A percentile compares a stretch with the other conserved stretches of the same genome.
phyloP scores from a whole-genome alignment of 805 yeast genomes.

The Suhomyces faveliae region DNA sequence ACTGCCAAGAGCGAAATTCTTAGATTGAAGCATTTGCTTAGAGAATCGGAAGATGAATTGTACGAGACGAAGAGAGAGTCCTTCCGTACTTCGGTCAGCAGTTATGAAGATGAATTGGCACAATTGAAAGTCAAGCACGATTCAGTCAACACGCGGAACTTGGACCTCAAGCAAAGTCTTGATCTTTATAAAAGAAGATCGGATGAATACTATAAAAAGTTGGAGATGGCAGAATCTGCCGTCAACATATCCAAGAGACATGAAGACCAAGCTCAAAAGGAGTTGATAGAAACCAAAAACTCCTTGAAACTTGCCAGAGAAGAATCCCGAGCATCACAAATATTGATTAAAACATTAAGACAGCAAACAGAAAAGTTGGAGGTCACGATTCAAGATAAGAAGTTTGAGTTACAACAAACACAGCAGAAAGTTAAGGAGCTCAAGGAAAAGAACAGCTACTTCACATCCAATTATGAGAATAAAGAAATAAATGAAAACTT shows the following conservation, averaged over 20 bases:
- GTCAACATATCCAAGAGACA: conserved; percentile 61
- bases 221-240: conserved; percentile 78
- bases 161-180: conserved; percentile 52
- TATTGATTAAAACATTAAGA: conserved; percentile 52
- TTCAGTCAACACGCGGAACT: conserved; percentile 53
- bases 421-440: conserved; percentile 49
- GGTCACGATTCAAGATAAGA: conserved; percentile 54
- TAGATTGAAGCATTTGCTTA: conserved; percentile 39
- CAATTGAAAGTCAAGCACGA: conserved; percentile 58
- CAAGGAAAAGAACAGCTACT: conserved; percentile 55
- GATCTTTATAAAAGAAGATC: conserved; percentile 68
- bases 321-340: conserved; percentile 55
- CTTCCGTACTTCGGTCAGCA: conserved; percentile 36
- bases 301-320: conserved; percentile 48
- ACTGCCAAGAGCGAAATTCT: conserved; percentile 42
- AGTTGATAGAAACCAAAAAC: conserved; percentile 41
- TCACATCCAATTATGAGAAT: conserved; percentile 45
- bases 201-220: conserved; percentile 67
- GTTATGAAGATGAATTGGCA: conserved; percentile 39
- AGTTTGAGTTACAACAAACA: conserved; percentile 51
- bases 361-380: conserved; percentile 51
- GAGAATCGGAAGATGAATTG: conserved; percentile 45
- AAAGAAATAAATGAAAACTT: conserved; percentile 43
- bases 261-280: conserved; percentile 52
- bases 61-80: conserved; percentile 42